Evolutionary conservation across 2,329 filamentous ascomycete genomes (phyloP), one percentile per base, ranked within the genome.

Genomic region (Aspergillus pseudotamarii): DNA sequence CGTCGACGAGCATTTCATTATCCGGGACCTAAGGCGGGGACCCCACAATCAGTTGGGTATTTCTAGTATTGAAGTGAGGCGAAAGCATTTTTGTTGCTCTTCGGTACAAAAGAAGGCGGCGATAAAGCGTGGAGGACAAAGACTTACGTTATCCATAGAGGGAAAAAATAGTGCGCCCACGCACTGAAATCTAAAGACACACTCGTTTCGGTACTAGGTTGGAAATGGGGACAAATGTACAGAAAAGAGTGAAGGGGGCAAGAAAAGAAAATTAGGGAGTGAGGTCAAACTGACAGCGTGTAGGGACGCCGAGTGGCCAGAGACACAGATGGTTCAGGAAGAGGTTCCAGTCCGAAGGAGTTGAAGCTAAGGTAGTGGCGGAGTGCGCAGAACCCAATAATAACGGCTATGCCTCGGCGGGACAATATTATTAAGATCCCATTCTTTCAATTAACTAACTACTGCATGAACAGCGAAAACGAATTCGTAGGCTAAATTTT

Each of bases 1-100:
- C 79, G 71, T 89, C 86, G 70, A 89, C 82, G 75, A 88, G 81
- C 85, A 88, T 88, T 71, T 88, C 86, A 78, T 82, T 86, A 69
- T 84, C 85, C 68, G 77, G 71, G 72, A 86, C 80, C 86, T 88
- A 69, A 61, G 64, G 32, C 38, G 59, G 59, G 75, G 69, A 64
- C 70, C 76, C 66, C 51, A 51, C 41, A 54, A 58, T 68, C 56
- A 64, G 66, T 16, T 26, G 6, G 14, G n/a, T n/a, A 28, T 19
- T 26, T 32, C 23, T 8, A 21, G 14, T 23, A 30, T 16, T 19
- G 51, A 55, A 21, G 4, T 9, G 23, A 41, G 26, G 38, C 26
- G 43, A 19, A 23, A 43, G 26, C 34, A 53, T 21, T 32, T 54
- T 45, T 16, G 45, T 36, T 57, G 32, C n/a, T 12, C 32, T 43